Base-by-base conservation (phyloP, 805 yeast genomes). In the Pichia sporocuriosa region DNA sequence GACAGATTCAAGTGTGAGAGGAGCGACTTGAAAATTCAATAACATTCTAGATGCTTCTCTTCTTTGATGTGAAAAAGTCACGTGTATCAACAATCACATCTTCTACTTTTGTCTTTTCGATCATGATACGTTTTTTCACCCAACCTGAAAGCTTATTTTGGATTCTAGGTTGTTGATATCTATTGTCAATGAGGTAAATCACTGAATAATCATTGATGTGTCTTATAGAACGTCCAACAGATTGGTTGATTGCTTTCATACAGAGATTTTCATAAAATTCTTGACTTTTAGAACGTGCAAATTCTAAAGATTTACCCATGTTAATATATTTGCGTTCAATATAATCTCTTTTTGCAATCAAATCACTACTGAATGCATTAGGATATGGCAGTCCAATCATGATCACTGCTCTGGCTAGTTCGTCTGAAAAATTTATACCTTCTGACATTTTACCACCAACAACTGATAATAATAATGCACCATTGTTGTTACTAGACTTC, bases 391-490 rank as follows among this genome's bases (percentile, higher is more conserved):
- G 58, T 0, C 97, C 97, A 11, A 86, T 68, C 83, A 90, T 81
- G 2, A 85, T 66, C 0, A 90, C 89, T 0, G 85, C 88, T 44
- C 97, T 68, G 1, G 96, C 96, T n/a, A 90, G 63, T 30, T 81
- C 78, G 54, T 88, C 90, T 10, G 89, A 75, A 58, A 90, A 89
- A 56, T 89, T 89, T 32, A 89, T 90, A 5, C 97, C 97, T 59
- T 89, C 97, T 0, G 95, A 85, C 63, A 89, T 69, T 54, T 82
- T 82, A 0, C 97, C 97, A 2, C 96, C 96, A 13, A 90, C 95
- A 1, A 90, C 95, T 0, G 96, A 79, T 23, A 90, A 66, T 4
- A 89, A 59, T 2, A 84, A 51, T 0, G 94, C 89, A 1, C 93
- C 90, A 4, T 55, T 49, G 20, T 41, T 33, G 6, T 13, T 26